phyloP scores from a whole-genome alignment of 2,329 filamentous ascomycete species.

The Leptographium galeiforme region DNA sequence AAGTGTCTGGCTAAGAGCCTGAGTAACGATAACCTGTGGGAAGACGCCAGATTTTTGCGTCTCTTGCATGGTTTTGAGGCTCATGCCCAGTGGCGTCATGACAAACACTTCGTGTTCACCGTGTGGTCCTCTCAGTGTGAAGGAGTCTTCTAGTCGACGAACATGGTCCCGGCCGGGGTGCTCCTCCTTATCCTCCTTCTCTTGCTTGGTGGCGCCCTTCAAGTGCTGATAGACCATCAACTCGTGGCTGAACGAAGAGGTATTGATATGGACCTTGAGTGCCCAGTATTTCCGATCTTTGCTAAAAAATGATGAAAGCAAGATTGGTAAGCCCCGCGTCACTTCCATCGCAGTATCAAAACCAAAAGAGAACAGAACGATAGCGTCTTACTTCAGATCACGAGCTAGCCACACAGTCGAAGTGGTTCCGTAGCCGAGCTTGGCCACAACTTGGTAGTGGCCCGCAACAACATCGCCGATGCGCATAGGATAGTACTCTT shows the following conservation, averaged over 20 bases:
- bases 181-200: constrained; percentile 3
- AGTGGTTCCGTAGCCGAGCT: constrained; percentile 13
- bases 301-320: constrained; percentile 2
- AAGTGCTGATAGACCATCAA: not conserved
- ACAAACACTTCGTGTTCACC: constrained; percentile 21
- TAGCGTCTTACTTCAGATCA: constrained; percentile 8
- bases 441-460: constrained; percentile 14
- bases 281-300: constrained; percentile 14
- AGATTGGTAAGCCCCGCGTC: no score
- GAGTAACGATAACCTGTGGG: constrained; percentile 14
- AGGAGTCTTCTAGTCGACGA: constrained; percentile 21
- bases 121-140: constrained; percentile 15
- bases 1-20: constrained; percentile 13
- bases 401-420: constrained; percentile 14
- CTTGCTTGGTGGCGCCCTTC: not conserved
- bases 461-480: constrained; percentile 11
- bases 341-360: not conserved
- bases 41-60: constrained; percentile 15
- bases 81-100: constrained; percentile 24
- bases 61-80: constrained; percentile 20
- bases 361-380: no score
- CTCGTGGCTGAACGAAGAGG: not conserved
- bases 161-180: constrained; percentile 19
- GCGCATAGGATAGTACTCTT: not conserved
- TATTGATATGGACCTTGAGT: constrained; percentile 20